Evolutionary conservation across 176 grass and related monocot species (phyloP), one percentile per base, ranked within the genome.

Genomic region (Guadua angustifolia): DNA sequence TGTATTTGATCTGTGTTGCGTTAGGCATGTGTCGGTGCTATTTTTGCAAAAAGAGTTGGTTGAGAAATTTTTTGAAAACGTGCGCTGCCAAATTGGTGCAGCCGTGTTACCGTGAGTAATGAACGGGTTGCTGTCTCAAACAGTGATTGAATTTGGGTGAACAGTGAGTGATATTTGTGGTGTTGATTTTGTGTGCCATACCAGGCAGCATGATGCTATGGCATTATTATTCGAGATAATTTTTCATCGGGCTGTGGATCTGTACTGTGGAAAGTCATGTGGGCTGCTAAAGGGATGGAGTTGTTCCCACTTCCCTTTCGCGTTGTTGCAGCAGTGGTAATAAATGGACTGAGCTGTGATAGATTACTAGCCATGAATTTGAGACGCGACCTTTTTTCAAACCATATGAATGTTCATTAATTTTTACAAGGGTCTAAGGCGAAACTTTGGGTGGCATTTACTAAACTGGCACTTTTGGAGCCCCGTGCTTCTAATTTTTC

Each of bases 1-100:
- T 49, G 25, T 19, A 26, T 74, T 68, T 47, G 60, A 69, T 80
- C 61, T 13, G 39, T 59, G n/a, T 33, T 33, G 69, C 8, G 22
- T 80, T 80, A 67, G 32, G 18, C 21, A 52, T 69, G 52, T 89
- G 82, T 85, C 77, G 72, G 79, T 78, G 83, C 79, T 73, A 21
- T 38, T 79, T 68, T 73, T 52, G 53, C 52, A 7, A 36, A 49
- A 38, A 38, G 17, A 72, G 36, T 22, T 5, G 0, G 47, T 22
- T 19, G 46, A 4, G 6, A 49, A 70, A 25, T 49, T 71, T 19
- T 29, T 3, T 17, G 9, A 24, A 63, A 66, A 80, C 18, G 11
- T 25, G 47, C n/a, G 11, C 44, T 56, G 19, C 47, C n/a, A 79
- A 74, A 67, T 61, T 9, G 15, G 70, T 52, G 36, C n/a, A 26